phyloP scores from a whole-genome alignment of 2,329 filamentous ascomycete species.

The Teratosphaeria gauchensis region DNA sequence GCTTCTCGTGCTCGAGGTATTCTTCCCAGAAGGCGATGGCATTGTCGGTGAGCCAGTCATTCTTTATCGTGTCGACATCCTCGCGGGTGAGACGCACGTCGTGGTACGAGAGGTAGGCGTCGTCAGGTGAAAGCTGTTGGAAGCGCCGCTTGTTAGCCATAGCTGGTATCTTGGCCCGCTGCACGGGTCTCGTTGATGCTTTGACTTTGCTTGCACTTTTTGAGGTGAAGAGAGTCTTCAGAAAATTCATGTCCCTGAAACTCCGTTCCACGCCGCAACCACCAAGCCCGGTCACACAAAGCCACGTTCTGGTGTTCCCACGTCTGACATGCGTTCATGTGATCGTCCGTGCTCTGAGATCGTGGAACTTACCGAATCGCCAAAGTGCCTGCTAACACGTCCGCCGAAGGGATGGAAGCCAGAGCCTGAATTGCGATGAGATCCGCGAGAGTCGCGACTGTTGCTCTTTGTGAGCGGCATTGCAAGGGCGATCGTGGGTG shows the following conservation, averaged over 20 bases:
- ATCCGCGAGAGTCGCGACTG: background rate
- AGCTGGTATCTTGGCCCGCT: background rate
- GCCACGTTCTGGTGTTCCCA: background rate
- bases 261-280: background rate
- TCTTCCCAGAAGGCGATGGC: constrained; percentile 98
- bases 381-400: constrained; percentile 42
- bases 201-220: background rate
- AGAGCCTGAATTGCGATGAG: constrained; percentile 14
- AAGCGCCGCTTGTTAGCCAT: background rate
- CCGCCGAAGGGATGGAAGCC: constrained; percentile 47
- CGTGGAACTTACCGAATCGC: constrained; percentile 35
- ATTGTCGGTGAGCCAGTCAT: constrained; percentile 96
- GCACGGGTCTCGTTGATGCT: background rate
- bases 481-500: background rate
- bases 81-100: constrained; percentile 63
- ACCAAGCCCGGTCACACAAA: background rate
- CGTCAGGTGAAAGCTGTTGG: constrained; percentile 48
- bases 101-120: constrained; percentile 61
- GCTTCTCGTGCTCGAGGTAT: constrained; percentile 82
- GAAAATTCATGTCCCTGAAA: background rate
- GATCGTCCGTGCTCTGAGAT: background rate
- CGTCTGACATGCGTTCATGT: background rate
- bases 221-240: background rate
- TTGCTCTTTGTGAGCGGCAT: background rate
- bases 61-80: constrained; percentile 77